These are phyloP conservation scores for Raddia distichophylla DNA, from an alignment of 176 grass and related monocot species.

Conservation along the genomic window DNA sequence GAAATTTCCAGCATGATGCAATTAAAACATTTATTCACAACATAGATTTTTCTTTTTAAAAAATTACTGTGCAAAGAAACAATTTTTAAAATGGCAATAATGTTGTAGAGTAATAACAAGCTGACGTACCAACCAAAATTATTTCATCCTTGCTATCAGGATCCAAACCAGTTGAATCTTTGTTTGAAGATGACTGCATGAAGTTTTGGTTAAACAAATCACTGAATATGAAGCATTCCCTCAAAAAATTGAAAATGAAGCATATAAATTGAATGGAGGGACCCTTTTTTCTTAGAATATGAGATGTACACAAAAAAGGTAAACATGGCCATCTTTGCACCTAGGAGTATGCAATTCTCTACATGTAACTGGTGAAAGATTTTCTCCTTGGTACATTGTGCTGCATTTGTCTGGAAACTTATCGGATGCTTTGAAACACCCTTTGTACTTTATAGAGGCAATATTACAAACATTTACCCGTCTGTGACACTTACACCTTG, in stretches of 20 bases:
- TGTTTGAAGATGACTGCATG: conserved; percentile 43
- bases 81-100: conserved; percentile 14
- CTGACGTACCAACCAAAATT: conserved; percentile 47
- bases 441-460: not conserved
- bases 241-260: not conserved
- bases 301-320: not conserved
- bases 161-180: conserved; percentile 38
- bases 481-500: not conserved
- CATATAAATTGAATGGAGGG: conserved; percentile 20
- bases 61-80: not conserved
- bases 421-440: not conserved
- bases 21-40: not conserved
- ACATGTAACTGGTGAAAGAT: not conserved
- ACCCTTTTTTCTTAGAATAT: not conserved
- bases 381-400: not conserved
- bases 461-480: not conserved
- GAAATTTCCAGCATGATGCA: conserved; percentile 2
- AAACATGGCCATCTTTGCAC: not conserved
- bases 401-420: not conserved
- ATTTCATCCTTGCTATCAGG: conserved; percentile 48
- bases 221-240: not conserved
- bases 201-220: conserved; percentile 36
- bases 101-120: conserved; percentile 1
- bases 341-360: not conserved
- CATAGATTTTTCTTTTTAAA: not conserved